phyloP scores from a whole-genome alignment of 2,329 filamentous ascomycete species.

The Colletotrichum theobromicola region DNA sequence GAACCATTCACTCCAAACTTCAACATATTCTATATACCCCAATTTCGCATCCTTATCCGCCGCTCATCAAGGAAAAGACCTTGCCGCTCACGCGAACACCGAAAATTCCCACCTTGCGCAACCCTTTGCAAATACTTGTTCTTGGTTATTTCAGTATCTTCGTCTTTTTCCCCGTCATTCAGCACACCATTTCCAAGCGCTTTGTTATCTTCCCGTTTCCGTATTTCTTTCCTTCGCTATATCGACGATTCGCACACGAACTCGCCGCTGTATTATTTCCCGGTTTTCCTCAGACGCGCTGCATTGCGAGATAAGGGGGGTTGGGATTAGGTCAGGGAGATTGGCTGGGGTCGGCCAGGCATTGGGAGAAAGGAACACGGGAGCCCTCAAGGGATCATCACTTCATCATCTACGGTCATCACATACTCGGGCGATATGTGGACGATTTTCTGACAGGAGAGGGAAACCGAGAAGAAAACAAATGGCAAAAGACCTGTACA shows the following conservation, averaged over 20 bases:
- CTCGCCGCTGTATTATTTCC: slow-evolving; percentile 8
- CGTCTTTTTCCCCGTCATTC: not conserved
- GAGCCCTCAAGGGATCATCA: not conserved
- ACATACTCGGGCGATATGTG: not conserved
- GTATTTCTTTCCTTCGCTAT: slow-evolving; percentile 19
- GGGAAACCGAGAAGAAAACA: not conserved
- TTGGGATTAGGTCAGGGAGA: not conserved
- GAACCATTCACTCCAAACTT: not conserved
- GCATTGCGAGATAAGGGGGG: not conserved
- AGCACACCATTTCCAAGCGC: not conserved
- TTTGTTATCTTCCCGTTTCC: slow-evolving; percentile 22
- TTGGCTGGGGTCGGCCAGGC: not conserved
- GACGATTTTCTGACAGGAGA: not conserved
- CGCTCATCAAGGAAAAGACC: slow-evolving; percentile 26
- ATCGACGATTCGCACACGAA: not conserved
- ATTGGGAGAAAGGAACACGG: not conserved
- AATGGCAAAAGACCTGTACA: not conserved
- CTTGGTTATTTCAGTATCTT: not conserved
- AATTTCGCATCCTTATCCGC: slow-evolving; percentile 19
- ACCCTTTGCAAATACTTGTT: not conserved
- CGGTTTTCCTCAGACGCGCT: not conserved
- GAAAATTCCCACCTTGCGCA: slow-evolving; percentile 15
- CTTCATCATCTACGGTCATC: not conserved
- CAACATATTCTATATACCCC: slow-evolving; percentile 14
- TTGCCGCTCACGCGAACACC: slow-evolving; percentile 35